Base-by-base conservation (phyloP, 1,284 basidiomycete species). In the Macrocystidia cucumis region DNA sequence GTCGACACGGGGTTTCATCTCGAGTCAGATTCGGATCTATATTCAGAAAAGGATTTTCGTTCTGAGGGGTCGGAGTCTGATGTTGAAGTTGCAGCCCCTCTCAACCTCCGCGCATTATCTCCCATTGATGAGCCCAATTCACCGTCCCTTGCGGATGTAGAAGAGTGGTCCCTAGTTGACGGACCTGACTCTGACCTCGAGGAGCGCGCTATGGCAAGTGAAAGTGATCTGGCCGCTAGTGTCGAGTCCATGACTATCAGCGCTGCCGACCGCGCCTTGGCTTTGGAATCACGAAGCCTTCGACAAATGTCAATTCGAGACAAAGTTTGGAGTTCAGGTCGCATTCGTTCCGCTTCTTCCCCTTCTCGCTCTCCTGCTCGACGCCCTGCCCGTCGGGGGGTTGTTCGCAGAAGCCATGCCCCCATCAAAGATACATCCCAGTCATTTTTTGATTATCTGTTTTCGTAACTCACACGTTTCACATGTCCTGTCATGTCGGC, bases 1-100 rank as follows among this genome's bases (percentile, higher is more conserved):
- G 54, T 74, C 44, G 72, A 78, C 40, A 67, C 67, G 26, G 71
- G 73, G 33, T 66, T 69, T 11, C 62, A 63, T 22, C 64, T 63
- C 24, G 65, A 70, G 37, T 60, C 66, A 12, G 75, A 76, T 36
- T 65, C 68, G 1, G 75, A 78, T 34, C 54, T 62, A 26, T 47
- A 55, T 25, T 61, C 67, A 21, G 63, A 65, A 16, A 51, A 47
- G 29, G 72, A 73, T 24, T 67, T 63, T 3, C 74, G 75, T 40
- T 55, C 60, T 37, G 62, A 63, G n/a, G n/a, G 14, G 9, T 12
- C 48, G 30, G 72, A 73, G 24, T 67, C 64, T 3, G 74, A 76
- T 41, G 56, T 60, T 37, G 62, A 63, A n/a, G 18, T 42, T 14
- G 35, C 44, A 37, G 44, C 40, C 51, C 29, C 54, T 57, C n/a